phyloP scores from a whole-genome alignment of 2,329 filamentous ascomycete species.

The Arthrobotrys sinensis region DNA sequence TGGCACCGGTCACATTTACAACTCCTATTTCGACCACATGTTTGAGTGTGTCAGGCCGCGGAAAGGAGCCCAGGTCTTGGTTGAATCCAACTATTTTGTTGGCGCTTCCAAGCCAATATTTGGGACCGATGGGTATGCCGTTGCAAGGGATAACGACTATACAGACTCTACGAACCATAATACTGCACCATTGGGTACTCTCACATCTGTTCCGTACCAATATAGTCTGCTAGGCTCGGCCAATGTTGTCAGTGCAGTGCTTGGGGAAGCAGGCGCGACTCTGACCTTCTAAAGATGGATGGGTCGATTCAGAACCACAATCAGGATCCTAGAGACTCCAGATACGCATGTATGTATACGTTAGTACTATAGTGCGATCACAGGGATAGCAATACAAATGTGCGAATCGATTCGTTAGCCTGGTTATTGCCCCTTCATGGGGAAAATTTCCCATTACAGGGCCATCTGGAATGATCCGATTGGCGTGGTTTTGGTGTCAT shows the following conservation, averaged over 20 bases:
- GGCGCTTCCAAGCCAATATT: constrained; percentile 68
- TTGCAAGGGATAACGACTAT: constrained; percentile 70
- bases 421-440: background rate
- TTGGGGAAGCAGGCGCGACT: constrained; percentile 64
- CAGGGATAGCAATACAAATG: too few species aligned
- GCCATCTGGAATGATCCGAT: background rate
- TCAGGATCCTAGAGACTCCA: background rate
- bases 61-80: constrained; percentile 72
- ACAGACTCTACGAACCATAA: constrained; percentile 69
- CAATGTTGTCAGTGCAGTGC: constrained; percentile 70
- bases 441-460: background rate
- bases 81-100: constrained; percentile 73
- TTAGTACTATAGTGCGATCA: background rate
- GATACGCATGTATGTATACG: background rate
- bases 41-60: constrained; percentile 74
- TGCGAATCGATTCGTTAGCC: background rate
- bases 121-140: constrained; percentile 68
- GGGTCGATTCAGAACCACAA: background rate
- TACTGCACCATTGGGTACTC: constrained; percentile 70
- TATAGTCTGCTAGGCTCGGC: constrained; percentile 72
- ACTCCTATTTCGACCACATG: constrained; percentile 69
- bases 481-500: constrained; percentile 9
- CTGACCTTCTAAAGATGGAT: constrained; percentile 39
- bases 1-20: constrained; percentile 75
- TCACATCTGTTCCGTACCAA: constrained; percentile 71